Base-by-base conservation (phyloP, 345 rosid species). In the Arabidopsis suecica region DNA sequence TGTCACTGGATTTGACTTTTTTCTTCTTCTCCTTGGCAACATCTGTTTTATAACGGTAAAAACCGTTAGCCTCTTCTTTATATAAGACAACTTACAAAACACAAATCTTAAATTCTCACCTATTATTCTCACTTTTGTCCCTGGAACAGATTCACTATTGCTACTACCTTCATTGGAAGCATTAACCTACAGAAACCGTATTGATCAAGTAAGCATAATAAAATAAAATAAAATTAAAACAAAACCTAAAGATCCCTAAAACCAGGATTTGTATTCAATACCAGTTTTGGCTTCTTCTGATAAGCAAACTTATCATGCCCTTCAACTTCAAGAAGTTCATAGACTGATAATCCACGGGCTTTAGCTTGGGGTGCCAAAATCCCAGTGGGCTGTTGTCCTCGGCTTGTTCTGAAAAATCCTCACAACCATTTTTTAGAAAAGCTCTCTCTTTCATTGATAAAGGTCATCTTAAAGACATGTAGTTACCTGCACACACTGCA, bases 341-440 rank as follows among this genome's bases (percentile, higher is more conserved):
- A 86, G 75, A 93, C 97, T 11, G 92, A 93, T 62, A 81, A 85
- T 22, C 98, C 98, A 72, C 79, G 77, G 37, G 82, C 75, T 48
- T 48, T 71, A 60, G 75, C 75, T 8, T 55, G 14, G 36, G 12
- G 60, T 55, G 36, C 37, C 37, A 55, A 30, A 6, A 55, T 55
- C 36, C 45, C 47, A 37, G 32, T 37, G 12, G 64, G 30, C 2
- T 16, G 0, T 58, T 34, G 63, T 3, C 42, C 44, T 58, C 14
- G 63, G 0, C 9, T 36, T 3, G 0, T 1, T 14, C 63, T 36
- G 7, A 34, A 56, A 34, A 34, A 58, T 36, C 44, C 44, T n/a
- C 28, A 56, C 5, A 58, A 58, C 16, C 9, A n/a, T n/a, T 32
- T 12, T 13, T 4, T 23, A 23, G 25, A 23, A 23, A 23, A 23